These are phyloP conservation scores for Conoideocrella luteorostrata DNA, from an alignment of 2,329 filamentous ascomycete genomes.

Conservation along the genomic window DNA sequence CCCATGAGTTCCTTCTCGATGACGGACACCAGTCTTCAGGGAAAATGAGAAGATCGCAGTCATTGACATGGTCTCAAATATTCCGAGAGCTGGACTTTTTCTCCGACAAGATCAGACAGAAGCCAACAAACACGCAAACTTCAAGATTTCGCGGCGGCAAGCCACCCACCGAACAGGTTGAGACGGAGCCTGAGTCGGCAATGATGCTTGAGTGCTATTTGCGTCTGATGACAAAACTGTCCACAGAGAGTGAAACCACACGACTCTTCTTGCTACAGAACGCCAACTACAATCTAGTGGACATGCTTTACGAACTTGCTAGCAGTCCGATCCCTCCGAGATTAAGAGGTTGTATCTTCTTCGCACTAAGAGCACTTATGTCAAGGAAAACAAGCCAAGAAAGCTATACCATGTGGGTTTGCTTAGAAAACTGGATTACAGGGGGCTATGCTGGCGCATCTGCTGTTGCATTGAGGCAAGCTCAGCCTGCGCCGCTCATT, in stretches of 20 bases:
- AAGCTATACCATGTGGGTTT: conserved; percentile 70
- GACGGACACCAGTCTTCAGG: conserved; percentile 68
- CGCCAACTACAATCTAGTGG: conserved; percentile 60
- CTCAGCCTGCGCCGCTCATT: conserved; percentile 27
- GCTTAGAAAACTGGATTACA: conserved; percentile 73
- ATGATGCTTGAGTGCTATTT: conserved; percentile 96
- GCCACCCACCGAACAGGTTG: conserved; percentile 59
- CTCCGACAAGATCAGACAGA: conserved; percentile 69
- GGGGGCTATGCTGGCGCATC: conserved; percentile 44
- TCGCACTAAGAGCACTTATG: conserved; percentile 68
- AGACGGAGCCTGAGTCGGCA: conserved; percentile 83
- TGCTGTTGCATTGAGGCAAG: conserved; percentile 25
- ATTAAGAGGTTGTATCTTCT: conserved; percentile 77
- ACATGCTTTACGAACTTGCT: conserved; percentile 71
- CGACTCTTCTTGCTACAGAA: conserved; percentile 66
- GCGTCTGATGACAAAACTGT: conserved; percentile 76
- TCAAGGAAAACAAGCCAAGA: conserved; percentile 63
- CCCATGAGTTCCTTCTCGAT: conserved; percentile 84
- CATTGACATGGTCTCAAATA: conserved; percentile 88
- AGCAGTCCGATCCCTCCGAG: conserved; percentile 70
- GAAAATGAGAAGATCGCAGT: conserved; percentile 75
- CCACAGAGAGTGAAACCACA: conserved; percentile 64
- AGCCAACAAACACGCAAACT: conserved; percentile 42
- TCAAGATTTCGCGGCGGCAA: conserved; percentile 51
- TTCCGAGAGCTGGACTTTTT: conserved; percentile 86